These are phyloP conservation scores for Ogataea nitratoaversa DNA, from an alignment of 805 yeast genomes.

Conservation along the genomic window DNA sequence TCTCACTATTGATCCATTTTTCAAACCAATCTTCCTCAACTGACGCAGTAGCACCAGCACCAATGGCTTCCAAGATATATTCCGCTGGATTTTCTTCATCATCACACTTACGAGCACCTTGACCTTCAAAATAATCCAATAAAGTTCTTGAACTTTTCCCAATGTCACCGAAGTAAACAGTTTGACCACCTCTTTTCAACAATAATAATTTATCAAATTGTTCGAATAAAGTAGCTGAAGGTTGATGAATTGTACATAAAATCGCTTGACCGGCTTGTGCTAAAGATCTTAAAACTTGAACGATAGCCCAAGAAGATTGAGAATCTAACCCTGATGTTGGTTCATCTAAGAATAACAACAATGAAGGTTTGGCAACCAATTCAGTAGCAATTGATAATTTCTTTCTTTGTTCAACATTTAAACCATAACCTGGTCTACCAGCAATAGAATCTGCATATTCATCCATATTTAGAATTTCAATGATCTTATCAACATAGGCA, in stretches of 20 bases:
- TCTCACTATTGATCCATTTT: conserved; percentile 43
- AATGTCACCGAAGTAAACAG: conserved; percentile 52
- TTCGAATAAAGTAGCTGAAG: conserved; percentile 42
- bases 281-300: conserved; percentile 44
- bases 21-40: conserved; percentile 58
- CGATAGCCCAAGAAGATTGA: conserved; percentile 56
- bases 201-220: conserved; percentile 41
- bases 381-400: conserved; percentile 53
- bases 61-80: conserved; percentile 68
- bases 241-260: conserved; percentile 54
- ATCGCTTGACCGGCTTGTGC: conserved; percentile 55
- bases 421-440: conserved; percentile 43
- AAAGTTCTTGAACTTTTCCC: conserved; percentile 40
- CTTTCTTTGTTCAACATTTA: conserved; percentile 53
- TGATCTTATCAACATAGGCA: conserved; percentile 40
- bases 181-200: conserved; percentile 47
- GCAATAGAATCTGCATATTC: conserved; percentile 49
- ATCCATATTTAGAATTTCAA: conserved; percentile 37
- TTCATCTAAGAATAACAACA: conserved; percentile 53
- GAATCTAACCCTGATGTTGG: conserved; percentile 61
- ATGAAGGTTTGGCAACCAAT: conserved; percentile 50
- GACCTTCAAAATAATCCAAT: conserved; percentile 42
- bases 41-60: conserved; percentile 75
- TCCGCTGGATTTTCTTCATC: conserved; percentile 69
- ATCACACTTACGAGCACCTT: conserved; percentile 65